phyloP scores from a whole-genome alignment of 805 yeast species.

The Ogataea wickerhamii region DNA sequence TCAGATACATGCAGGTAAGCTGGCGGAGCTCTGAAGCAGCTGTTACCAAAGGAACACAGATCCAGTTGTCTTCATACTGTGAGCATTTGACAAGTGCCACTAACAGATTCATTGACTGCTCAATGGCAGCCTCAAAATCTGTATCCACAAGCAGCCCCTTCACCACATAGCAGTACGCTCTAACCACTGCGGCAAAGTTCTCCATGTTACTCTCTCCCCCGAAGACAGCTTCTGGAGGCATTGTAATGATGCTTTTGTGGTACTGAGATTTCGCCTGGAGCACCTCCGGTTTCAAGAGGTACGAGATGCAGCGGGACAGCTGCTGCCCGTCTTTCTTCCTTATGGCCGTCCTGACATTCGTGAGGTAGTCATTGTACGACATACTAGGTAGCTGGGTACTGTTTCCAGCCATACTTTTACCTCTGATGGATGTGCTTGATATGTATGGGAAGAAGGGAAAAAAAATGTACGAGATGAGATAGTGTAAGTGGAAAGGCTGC shows the following conservation, averaged over 20 bases:
- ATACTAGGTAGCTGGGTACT: constrained; percentile 4
- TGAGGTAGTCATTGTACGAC: constrained; percentile 16
- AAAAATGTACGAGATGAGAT: too few relatives aligned
- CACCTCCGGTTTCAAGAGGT: constrained; percentile 17
- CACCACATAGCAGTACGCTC: constrained; percentile 12
- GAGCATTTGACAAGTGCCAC: constrained; percentile 14
- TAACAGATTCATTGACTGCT: constrained; percentile 14
- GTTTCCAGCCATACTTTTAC: too few relatives aligned
- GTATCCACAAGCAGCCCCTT: constrained; percentile 19
- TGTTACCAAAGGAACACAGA: constrained; percentile 18
- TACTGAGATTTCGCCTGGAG: constrained; percentile 14
- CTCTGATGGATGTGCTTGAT: too few relatives aligned
- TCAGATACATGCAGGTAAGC: constrained; percentile 15
- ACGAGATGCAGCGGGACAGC: constrained; percentile 13
- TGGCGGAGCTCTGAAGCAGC: constrained; percentile 19
- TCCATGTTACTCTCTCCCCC: constrained; percentile 7
- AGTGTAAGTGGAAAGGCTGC: too few relatives aligned
- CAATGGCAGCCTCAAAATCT: constrained; percentile 18
- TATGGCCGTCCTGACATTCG: constrained; percentile 10
- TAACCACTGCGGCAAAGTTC: constrained; percentile 10
- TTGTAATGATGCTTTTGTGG: constrained; percentile 11
- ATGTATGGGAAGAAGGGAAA: too few relatives aligned
- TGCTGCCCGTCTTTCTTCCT: constrained; percentile 10
- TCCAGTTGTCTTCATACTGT: constrained; percentile 19
- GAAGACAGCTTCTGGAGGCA: constrained; percentile 16